Conservation (phyloP, 139 green algal species). For the Parachlorella kessleri region DNA sequence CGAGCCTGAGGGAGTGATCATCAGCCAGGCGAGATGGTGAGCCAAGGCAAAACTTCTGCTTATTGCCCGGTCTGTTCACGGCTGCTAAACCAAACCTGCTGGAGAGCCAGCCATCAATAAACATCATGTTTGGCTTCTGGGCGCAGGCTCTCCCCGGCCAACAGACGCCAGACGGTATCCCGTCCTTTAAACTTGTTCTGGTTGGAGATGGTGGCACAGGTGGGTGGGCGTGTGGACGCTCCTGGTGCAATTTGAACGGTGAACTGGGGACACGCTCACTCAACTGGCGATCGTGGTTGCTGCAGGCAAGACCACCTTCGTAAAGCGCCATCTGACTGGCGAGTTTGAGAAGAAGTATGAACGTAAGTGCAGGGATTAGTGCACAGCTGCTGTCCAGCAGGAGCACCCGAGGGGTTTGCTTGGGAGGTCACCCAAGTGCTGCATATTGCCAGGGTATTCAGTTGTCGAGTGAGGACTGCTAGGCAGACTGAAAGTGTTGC, state of each 20-base stretch:
- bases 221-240: conserved; percentile 17
- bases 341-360: conserved; percentile 99
- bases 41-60: too few relatives aligned
- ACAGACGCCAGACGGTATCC: conserved; percentile 73
- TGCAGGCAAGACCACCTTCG: conserved; percentile 94
- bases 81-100: too few relatives aligned
- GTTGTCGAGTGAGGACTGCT: conserved; percentile 1
- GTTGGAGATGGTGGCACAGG: conserved; percentile 98
- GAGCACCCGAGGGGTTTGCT: too few relatives aligned
- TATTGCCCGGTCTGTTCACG: too few relatives aligned
- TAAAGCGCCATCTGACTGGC: conserved; percentile 98
- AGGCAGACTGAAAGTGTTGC: conserved; percentile 5
- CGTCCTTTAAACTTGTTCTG: conserved; percentile 97
- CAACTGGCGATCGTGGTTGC: not conserved
- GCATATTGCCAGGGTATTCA: not conserved
- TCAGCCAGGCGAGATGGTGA: too few relatives aligned
- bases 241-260: not conserved
- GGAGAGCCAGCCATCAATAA: too few relatives aligned
- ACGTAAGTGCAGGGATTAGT: conserved; percentile 55
- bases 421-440: too few relatives aligned
- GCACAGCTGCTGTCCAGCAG: not conserved
- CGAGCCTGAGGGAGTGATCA: too few relatives aligned
- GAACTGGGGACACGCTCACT: not conserved
- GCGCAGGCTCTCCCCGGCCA: conserved; percentile 78
- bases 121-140: too few relatives aligned